Evolutionary conservation across 768 basidiomycete genomes (phyloP), one percentile per base, ranked within the genome.

Genomic region (Flagelloscypha sp.): DNA sequence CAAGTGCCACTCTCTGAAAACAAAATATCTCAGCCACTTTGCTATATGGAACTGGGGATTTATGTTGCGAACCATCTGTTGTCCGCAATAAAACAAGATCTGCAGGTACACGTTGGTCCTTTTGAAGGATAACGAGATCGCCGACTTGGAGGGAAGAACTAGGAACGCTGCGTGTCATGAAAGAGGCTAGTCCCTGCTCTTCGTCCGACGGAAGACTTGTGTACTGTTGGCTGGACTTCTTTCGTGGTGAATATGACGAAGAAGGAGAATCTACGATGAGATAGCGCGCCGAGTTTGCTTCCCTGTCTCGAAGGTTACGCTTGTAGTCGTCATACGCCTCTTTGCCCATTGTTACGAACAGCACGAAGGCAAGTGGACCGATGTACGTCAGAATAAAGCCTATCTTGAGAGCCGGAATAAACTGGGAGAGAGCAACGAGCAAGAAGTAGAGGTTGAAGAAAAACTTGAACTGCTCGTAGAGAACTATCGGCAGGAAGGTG

Each of bases 401-500:
- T 40, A 95, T 99, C 64, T 90, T 92, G 40, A 99, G 74, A 0
- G 92, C 85, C 10, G 95, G 95, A 12, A 99, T 65, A 53, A 99
- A 95, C 58, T 98, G 95, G 7, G 86, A 90, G 6, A 98, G 68
- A 0, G 95, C 95, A 24, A 99, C 95, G 16, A 98, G 79, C 8
- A 98, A 75, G 54, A 99, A 99, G 59, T 98, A 99, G 6, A 97
- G 71, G 55, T 98, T 99, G 77, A 95, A 98, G 67, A 99, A 99
- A 70, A 94, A 97, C 60, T 97, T 98, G 81, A 98, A 99, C 56
- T 98, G 94, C 57, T 98, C 93, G 58, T 97, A 98, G 56, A 98
- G 77, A 29, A 98, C 93, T 45, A 97, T 75, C 3, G 95, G 95
- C 7, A 99, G 73, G 68, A 99, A 99, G n/a, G 87, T 90, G 62